A percentile compares a stretch with the other conserved stretches of the same genome.
These are phyloP conservation scores for Chytriomyces sp. DNA, from an alignment of 192 early-diverging fungal species.

Conservation along the genomic window DNA sequence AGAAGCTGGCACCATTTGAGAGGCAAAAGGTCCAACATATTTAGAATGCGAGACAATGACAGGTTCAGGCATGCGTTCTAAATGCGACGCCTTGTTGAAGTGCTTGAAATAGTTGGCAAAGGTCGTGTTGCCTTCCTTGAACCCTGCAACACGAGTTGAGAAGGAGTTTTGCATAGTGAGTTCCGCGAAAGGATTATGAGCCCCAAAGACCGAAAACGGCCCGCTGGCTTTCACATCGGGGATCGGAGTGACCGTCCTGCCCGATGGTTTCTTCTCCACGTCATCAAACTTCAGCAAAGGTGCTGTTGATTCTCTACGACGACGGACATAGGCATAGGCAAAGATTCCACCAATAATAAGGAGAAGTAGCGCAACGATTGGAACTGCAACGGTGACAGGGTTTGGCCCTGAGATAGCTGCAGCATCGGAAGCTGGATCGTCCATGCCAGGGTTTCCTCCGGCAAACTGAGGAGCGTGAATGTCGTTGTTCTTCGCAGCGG, in stretches of 20 bases:
- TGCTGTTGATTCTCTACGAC: neutral
- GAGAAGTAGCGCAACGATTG: neutral
- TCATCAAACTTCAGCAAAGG: neutral
- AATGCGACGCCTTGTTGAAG: neutral
- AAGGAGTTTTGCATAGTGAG: neutral
- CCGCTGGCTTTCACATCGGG: neutral
- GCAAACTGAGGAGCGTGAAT: neutral
- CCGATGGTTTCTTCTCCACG: neutral
- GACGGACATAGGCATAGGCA: neutral
- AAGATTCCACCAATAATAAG: neutral
- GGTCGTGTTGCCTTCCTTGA: neutral
- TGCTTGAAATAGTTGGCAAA: neutral
- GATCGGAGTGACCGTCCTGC: too few species aligned
- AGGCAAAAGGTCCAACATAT: neutral
- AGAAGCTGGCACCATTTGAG: neutral
- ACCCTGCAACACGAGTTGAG: neutral
- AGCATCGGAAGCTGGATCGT: neutral
- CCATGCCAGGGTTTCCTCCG: neutral
- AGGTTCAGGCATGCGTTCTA: neutral
- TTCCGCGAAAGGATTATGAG: neutral
- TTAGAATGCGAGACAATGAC: neutral
- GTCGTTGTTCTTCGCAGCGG: neutral
- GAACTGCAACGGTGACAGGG: neutral
- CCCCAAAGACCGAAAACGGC: neutral
- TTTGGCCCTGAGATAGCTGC: neutral